Evolutionary conservation across 345 rosid genomes (phyloP).

Genomic region (Conringia planisiliqua): DNA sequence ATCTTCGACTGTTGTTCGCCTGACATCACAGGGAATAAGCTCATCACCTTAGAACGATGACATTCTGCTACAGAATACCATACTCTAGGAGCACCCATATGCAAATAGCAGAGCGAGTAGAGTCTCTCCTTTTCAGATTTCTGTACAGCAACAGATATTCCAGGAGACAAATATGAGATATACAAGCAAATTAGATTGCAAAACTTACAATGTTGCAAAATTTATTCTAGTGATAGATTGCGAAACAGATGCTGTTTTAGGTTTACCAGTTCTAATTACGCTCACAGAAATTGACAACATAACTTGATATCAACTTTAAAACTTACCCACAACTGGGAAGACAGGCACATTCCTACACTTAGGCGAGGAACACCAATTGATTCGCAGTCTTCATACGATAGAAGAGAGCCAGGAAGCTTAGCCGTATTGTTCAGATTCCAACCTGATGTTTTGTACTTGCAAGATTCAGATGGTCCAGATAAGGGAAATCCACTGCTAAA

Average conservation of each 20-base stretch:
- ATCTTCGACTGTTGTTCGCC: slow-evolving; percentile 31
- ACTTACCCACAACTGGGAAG: slow-evolving; percentile 70
- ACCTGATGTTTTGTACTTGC: slow-evolving; percentile 42
- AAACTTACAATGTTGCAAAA: background rate
- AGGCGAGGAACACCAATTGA: slow-evolving; percentile 51
- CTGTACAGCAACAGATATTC: slow-evolving; percentile 42
- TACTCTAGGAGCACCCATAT: slow-evolving; percentile 64
- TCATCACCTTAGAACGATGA: slow-evolving; percentile 38
- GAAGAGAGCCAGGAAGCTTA: slow-evolving; percentile 64
- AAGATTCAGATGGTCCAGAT: slow-evolving; percentile 20
- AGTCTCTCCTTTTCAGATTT: slow-evolving; percentile 63
- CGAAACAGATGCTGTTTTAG: background rate
- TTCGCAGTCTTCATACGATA: slow-evolving; percentile 46
- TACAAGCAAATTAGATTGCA: slow-evolving; percentile 1
- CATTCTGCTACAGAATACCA: slow-evolving; percentile 60
- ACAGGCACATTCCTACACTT: slow-evolving; percentile 66
- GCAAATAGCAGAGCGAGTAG: slow-evolving; percentile 57
- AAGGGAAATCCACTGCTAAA: slow-evolving; percentile 78
- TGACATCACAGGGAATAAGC: slow-evolving; percentile 29
- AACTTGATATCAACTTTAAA: background rate
- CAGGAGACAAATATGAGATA: slow-evolving; percentile 19
- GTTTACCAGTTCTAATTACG: background rate
- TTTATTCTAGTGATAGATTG: background rate
- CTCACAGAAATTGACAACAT: background rate
- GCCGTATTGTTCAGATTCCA: slow-evolving; percentile 77